phyloP scores from a whole-genome alignment of 2,329 filamentous ascomycete genomes.

The Sporothrix curviconia region DNA sequence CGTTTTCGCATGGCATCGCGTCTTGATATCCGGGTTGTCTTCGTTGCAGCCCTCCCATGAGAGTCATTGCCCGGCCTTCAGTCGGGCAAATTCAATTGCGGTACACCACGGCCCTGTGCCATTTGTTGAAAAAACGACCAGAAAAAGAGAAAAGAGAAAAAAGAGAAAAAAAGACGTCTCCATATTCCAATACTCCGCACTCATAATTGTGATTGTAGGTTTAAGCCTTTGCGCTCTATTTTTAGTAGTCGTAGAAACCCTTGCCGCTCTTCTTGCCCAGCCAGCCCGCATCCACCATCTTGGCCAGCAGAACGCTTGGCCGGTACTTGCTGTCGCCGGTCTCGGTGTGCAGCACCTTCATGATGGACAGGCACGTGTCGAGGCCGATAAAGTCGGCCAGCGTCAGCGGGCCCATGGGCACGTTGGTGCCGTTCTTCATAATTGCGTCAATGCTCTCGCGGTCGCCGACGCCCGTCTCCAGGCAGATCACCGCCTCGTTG shows the following conservation, averaged over 20 bases:
- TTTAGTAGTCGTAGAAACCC: constrained; percentile 84
- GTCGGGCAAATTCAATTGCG: no score
- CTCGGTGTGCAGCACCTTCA: constrained; percentile 88
- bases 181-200: no score
- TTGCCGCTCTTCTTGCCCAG: constrained; percentile 95
- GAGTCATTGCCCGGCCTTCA: not conserved
- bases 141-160: no score
- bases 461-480: constrained; percentile 85
- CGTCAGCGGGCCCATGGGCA: constrained; percentile 93
- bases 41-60: not conserved
- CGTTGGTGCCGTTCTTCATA: constrained; percentile 99
- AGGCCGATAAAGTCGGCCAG: constrained; percentile 96
- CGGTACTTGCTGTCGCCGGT: constrained; percentile 95
- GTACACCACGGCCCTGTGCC: no score
- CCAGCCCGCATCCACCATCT: constrained; percentile 99
- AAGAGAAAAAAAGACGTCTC: no score
- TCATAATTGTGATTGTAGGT: no score
- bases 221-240: no score
- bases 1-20: no score
- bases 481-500: constrained; percentile 93
- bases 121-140: no score
- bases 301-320: constrained; percentile 75
- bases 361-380: constrained; percentile 93
- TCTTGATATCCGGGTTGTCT: not conserved
- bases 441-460: constrained; percentile 93